Evolutionary conservation across 371 early-diverging fungal species (phyloP), one percentile per base, ranked within the genome.

Genomic region (Basidiobolus meristosporus): DNA sequence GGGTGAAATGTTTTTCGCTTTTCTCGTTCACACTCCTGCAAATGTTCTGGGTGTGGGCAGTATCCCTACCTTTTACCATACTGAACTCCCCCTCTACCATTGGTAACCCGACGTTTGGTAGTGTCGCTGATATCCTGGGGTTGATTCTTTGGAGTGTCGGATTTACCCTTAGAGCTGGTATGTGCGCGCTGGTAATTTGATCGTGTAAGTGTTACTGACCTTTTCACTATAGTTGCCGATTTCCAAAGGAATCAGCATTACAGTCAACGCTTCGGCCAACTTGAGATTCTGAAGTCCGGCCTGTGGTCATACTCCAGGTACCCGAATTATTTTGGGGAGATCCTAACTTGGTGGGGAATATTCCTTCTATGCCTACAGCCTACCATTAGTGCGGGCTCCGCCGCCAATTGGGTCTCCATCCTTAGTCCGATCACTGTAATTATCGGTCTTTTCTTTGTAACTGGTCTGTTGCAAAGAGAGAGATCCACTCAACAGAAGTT

Each of bases 321-420:
- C 37, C 46, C 46, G 33, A 46, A 46, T 31, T 46, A 46, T 28
- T 46, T 41, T 9, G 42, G 46, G 3, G 46, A 46, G 30, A 41
- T 46, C 15, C 18, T 28, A 16, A 31, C 41, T 36, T 39, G 36
- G 36, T 19, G 21, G 21, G 34, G 68, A 55, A 92, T 26, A 9
- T 26, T 26, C 26, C 26, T 26, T 26, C 26, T 26, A 26, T 26
- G 26, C 26, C 9, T 26, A 26, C 26, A 26, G 26, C 26, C 26
- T 9, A 26, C 9, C 9, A 26, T 26, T 5, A 26, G 26, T 9
- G 3, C 26, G 3, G 26, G 26, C 3, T 26, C 26, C 3, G 9
- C 9, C 26, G 9, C 26, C 3, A 9, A 9, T 26, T 26, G 26
- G 26, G 26, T 26, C 5, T 26, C 26, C 26, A 26, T 26, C 9